Percentiles rank a stretch among this genome's conserved stretches.
These are phyloP conservation scores for Termitomyces sp. DNA, from an alignment of 1,284 basidiomycete species.

Conservation along the genomic window DNA sequence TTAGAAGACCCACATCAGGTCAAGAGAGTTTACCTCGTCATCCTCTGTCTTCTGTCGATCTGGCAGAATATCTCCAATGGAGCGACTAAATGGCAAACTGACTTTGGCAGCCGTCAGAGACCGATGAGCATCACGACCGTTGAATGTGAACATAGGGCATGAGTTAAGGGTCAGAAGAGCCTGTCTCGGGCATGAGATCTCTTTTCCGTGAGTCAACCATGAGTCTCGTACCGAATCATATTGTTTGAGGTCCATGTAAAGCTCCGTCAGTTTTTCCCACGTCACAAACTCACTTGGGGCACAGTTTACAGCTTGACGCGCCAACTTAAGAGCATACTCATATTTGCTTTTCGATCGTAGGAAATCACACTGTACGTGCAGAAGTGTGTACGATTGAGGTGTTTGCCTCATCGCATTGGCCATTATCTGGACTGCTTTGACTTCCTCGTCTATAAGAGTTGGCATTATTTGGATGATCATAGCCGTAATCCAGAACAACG, in stretches of 20 bases:
- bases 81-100: constrained; percentile 83
- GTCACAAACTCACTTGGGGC: constrained; percentile 98
- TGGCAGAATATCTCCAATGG: constrained; percentile 80
- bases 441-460: constrained; percentile 78
- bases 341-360: constrained; percentile 78
- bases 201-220: background rate
- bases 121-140: constrained; percentile 92
- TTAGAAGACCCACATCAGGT: background rate
- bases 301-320: constrained; percentile 93
- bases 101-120: constrained; percentile 79
- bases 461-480: background rate
- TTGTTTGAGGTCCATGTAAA: constrained; percentile 88
- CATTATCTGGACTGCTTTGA: constrained; percentile 96
- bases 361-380: constrained; percentile 95
- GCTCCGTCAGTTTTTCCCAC: constrained; percentile 96
- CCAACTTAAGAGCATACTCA: constrained; percentile 91
- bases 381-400: constrained; percentile 89
- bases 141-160: constrained; percentile 99
- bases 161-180: constrained; percentile 95
- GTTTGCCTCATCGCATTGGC: constrained; percentile 78
- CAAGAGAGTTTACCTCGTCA: constrained; percentile 58
- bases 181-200: constrained; percentile 19
- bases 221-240: constrained; percentile 61
- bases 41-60: constrained; percentile 73
- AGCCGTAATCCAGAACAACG: constrained; percentile 27